Base-by-base conservation (phyloP, 352 stramenopile genomes). In the Globisporangium viniferum region DNA sequence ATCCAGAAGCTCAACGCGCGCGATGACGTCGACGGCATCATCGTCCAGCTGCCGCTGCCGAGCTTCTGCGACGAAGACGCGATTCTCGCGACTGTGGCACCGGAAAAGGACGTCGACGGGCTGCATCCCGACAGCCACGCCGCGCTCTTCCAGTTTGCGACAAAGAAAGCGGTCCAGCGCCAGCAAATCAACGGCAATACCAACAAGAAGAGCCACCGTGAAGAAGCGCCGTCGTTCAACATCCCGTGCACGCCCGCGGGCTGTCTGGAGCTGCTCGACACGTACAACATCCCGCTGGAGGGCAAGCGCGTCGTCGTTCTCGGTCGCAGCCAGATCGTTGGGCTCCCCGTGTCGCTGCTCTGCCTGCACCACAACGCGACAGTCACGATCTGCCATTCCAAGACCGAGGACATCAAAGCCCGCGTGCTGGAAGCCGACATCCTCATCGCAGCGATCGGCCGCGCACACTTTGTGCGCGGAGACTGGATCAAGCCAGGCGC, bases 61-160 rank as follows among this genome's bases (percentile, higher is more conserved):
- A 74, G 24, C 75, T 91, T 99, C 76, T 97, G 99, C 58, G 83
- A 99, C 79, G 92, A 99, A 74, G 80, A 91, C 61, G 81, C 68
- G 24, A 96, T 99, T 44, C 86, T 99, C 41, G 73, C 85, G 54
- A 86, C 85, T 2, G 98, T 99, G 55, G 82, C 82, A 29, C 84
- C 90, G 3, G 77, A 54, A 36, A 99, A 99, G 74, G 98, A 99
- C 76, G 98, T 99, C 12, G 98, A 99, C 69, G 98, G 98, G 0
- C 84, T 99, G 59, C 96, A 99, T 74, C 96, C 98, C 15, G 60
- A 92, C n/a, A 99, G 99, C 84, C 93, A 99, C 51, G 98, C 95
- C 20, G 87, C 88, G 59, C 79, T 99, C 7, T 92, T 94, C 80
- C 75, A 88, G 64, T 90, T 82, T 41, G 83, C 81, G 5, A 87